Conservation (phyloP, 768 basidiomycete species). For the Mycena rosella region DNA sequence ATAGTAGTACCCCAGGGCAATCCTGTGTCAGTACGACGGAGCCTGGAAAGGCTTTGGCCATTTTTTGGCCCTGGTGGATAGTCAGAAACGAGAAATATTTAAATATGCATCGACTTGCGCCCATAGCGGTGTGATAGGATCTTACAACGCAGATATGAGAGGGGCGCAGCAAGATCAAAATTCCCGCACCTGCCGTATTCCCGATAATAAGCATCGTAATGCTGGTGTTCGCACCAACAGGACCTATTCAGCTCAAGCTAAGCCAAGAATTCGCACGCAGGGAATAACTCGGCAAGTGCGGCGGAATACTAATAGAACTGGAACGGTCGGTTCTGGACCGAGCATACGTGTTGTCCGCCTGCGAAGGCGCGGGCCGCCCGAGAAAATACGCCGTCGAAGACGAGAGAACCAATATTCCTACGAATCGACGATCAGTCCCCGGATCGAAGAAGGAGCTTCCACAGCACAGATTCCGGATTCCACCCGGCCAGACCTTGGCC, state of each 20-base stretch:
- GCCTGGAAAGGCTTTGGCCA: slow-evolving; percentile 50
- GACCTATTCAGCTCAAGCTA: slow-evolving; percentile 39
- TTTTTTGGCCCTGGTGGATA: slow-evolving; percentile 49
- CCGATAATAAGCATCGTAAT: slow-evolving; percentile 56
- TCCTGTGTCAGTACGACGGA: slow-evolving; percentile 59
- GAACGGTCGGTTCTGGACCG: too few relatives aligned
- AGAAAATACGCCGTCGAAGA: too few relatives aligned
- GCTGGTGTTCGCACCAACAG: slow-evolving; percentile 54
- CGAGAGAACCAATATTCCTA: too few relatives aligned
- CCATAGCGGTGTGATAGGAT: slow-evolving; percentile 38
- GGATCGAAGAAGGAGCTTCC: too few relatives aligned
- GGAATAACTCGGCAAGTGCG: background rate
- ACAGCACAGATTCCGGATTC: too few relatives aligned
- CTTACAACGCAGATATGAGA: slow-evolving; percentile 5
- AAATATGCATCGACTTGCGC: background rate
- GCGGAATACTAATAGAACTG: too few relatives aligned
- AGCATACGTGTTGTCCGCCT: too few relatives aligned
- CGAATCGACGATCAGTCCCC: too few relatives aligned
- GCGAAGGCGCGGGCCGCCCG: too few relatives aligned
- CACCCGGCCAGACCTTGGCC: too few relatives aligned
- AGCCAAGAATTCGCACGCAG: background rate
- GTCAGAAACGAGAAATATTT: slow-evolving; percentile 1
- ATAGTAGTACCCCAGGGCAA: slow-evolving; percentile 53
- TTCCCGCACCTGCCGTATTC: slow-evolving; percentile 52
- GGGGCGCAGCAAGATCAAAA: background rate